These are phyloP conservation scores for Paraglomus brasilianum DNA, from an alignment of 192 early-diverging fungal genomes.

Conservation along the genomic window DNA sequence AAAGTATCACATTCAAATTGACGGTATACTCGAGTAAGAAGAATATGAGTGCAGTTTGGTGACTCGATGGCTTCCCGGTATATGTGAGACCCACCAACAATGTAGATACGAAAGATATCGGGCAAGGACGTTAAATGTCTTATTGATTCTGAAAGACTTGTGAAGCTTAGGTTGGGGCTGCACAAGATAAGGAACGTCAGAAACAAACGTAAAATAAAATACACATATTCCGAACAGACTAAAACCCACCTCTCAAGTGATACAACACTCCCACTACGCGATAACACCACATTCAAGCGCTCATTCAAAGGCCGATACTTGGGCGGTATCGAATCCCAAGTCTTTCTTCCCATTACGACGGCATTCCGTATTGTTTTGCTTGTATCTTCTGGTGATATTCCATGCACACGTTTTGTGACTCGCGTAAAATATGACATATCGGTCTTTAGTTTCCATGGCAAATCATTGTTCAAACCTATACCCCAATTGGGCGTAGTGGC, in stretches of 20 bases:
- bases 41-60: conserved; percentile 55
- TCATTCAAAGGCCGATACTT: conserved; percentile 75
- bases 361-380: conserved; percentile 54
- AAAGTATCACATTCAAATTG: conserved; percentile 76
- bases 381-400: neutral
- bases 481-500: conserved; percentile 43
- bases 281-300: conserved; percentile 86
- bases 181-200: neutral
- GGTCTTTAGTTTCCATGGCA: conserved; percentile 86
- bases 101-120: conserved; percentile 55
- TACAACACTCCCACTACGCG: conserved; percentile 45
- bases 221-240: too few relatives aligned
- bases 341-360: conserved; percentile 90
- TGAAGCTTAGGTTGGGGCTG: conserved; percentile 18
- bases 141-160: conserved; percentile 24
- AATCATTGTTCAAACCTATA: conserved; percentile 67
- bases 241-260: neutral
- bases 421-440: conserved; percentile 85
- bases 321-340: conserved; percentile 90
- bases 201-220: conserved; percentile 14
- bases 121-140: neutral
- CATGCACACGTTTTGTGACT: conserved; percentile 53
- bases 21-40: conserved; percentile 67
- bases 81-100: conserved; percentile 79
- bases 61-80: conserved; percentile 70